Base-by-base conservation (phyloP, 2,329 filamentous ascomycete species). In the Ustulina deusta region DNA sequence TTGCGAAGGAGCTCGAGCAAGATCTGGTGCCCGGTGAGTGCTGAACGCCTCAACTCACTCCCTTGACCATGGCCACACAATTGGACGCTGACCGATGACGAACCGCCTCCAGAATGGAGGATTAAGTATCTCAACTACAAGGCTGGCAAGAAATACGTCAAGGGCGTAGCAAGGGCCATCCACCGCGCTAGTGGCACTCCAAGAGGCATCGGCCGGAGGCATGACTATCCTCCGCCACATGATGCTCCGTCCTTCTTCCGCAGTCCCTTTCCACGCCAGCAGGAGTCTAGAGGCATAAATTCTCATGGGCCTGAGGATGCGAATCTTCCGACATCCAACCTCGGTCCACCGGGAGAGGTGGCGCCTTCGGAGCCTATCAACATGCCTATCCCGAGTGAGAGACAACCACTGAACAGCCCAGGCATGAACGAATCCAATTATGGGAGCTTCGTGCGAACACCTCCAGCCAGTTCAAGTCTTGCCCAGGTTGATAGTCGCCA, bases 71-170 rank as follows among this genome's bases (percentile, higher is more conserved):
- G 20, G 22, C n/a, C 10, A 29, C n/a, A 46, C 11, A 25, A 42
- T 58, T 49, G 0, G 52, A 11, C 51, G 25, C 62, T 68, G 27
- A 63, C 34, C 1, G 25, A 15, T 27, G 44, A 48, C 49, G 3
- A 42, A 20, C 2, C 17, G 29, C 22, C 3, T 59, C 17, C 13
- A 90, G 89, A 98, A 87, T 98, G 95, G 95, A 89, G 92, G 76
- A 87, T 90, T 79, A 97, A 97, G 80, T 98, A 97, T 80, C 87
- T 98, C 74, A 89, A 97, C 81, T 98, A 98, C 85, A 97, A 97
- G 86, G 90, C 90, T 64, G 95, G 94, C 68, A 98, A 98, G 83
- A 97, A 97, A 82, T 91, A 94, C 78, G 86, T 98, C 79, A 98
- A 97, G 80, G 90, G 89, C 64, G 90, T 97, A 60, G 82, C 86